Base-by-base conservation (phyloP, 192 early-diverging fungal genomes). In the Coemansia sp. region DNA sequence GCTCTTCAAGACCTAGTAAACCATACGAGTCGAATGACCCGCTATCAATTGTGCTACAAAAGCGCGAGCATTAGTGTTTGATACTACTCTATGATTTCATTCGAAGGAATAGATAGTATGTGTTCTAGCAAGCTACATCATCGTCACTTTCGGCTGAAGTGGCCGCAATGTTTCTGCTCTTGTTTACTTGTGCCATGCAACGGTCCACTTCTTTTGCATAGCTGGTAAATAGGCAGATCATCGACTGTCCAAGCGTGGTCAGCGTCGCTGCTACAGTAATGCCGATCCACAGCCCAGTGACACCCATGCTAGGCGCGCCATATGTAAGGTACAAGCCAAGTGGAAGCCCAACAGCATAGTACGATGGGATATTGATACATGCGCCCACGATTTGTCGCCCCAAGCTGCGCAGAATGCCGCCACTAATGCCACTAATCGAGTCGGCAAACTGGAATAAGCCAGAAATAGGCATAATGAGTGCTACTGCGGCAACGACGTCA, bases 401-500 rank as follows among this genome's bases (percentile, higher is more conserved):
- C 43, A 85, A 43, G 38, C 82, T 82, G 33, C 86, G 83, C 37
- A 87, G 61, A 28, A 85, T 73, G 6, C 86, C 85, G 7, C 85
- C 85, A 11, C 85, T 84, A n/a, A 89, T 83, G 56, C 81, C 83
- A 25, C 86, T 86, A 0, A 88, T 56, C 2, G 85, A 84, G 65
- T 92, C 91, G 4, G 63, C 9, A 53, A 78, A 66, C 69, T 93
- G 92, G 75, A 88, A 93, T 34, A 88, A 25, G 0, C 91, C 93
- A 28, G 83, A 89, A 16, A 92, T 61, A 0, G 95, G 95, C 73
- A 96, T 76, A 9, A 95, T 83, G 34, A 59, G 65, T 0, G 92
- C 88, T 2, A 95, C 91, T 2, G 89, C 68, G 10, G 61, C 67
- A 56, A 93, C 77, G 6, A 98, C 91, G 0, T 84, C 82, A 0